Evolutionary conservation across 2,329 filamentous ascomycete genomes (phyloP).

Genomic region (Nigrograna mackinnonii): DNA sequence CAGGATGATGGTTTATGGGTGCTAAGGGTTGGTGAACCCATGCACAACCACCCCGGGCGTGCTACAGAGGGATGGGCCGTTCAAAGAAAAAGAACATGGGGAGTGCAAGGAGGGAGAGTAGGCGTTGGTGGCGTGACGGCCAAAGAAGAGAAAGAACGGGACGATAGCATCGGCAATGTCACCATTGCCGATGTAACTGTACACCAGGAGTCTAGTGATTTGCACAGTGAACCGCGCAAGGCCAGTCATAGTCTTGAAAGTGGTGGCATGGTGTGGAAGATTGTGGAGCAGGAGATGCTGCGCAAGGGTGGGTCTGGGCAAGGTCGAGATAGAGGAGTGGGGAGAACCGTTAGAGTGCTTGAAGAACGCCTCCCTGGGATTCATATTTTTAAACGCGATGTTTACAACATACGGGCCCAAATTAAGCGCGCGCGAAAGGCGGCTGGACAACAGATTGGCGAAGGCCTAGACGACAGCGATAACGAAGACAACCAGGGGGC

Average conservation of each 20-base stretch:
- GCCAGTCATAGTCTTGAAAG: conserved; percentile 27
- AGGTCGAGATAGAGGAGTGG: conserved; percentile 35
- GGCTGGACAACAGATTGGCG: conserved; percentile 27
- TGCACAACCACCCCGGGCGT: conserved; percentile 35
- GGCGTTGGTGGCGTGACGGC: conserved; percentile 36
- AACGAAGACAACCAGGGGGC: conserved; percentile 4
- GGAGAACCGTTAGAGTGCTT: conserved; percentile 32
- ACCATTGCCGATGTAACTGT: background rate
- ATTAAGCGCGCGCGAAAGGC: conserved; percentile 35
- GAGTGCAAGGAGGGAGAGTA: conserved; percentile 28
- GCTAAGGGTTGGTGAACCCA: conserved; percentile 29
- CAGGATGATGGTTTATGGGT: conserved; percentile 32
- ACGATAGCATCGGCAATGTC: background rate
- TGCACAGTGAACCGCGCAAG: conserved; percentile 5
- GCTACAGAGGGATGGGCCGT: conserved; percentile 33
- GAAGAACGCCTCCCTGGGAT: conserved; percentile 32
- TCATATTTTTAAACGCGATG: conserved; percentile 39
- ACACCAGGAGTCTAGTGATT: background rate
- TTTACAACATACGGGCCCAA: conserved; percentile 39
- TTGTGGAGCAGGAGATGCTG: conserved; percentile 39
- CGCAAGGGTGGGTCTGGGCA: conserved; percentile 25
- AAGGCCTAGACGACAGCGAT: conserved; percentile 22
- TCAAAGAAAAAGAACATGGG: conserved; percentile 39
- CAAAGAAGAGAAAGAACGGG: conserved; percentile 24
- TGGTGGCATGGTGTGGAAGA: conserved; percentile 35